Evolutionary conservation across 768 basidiomycete species (phyloP).

Genomic region (Tylopilus rubrobrunneus): DNA sequence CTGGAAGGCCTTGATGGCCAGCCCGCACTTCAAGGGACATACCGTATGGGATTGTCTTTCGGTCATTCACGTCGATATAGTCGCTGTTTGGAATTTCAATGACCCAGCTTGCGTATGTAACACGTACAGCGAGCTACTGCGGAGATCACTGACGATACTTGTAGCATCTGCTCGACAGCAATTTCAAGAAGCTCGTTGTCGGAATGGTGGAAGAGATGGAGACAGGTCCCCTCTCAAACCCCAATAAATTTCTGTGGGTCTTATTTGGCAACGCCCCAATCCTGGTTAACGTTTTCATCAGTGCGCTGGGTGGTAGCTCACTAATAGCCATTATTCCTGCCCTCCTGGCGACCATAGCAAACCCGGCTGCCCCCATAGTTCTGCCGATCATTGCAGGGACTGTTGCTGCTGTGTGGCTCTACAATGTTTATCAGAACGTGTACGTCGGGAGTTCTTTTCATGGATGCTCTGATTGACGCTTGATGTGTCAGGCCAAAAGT

Average conservation of each 20-base stretch:
- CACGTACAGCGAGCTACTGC: too few relatives aligned
- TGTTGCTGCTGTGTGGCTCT: background rate
- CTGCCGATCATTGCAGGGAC: background rate
- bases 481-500: background rate
- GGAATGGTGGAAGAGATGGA: background rate
- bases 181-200: background rate
- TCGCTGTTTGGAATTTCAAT: slow-evolving; percentile 1
- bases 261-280: background rate
- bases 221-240: background rate
- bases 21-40: background rate
- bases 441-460: background rate
- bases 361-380: too few relatives aligned
- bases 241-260: background rate
- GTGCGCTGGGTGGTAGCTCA: background rate
- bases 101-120: background rate
- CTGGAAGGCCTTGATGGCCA: background rate
- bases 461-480: background rate
- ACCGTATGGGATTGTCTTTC: background rate
- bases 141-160: background rate
- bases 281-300: background rate
- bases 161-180: background rate
- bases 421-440: background rate
- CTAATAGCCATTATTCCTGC: background rate
- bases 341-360: too few relatives aligned
- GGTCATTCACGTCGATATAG: background rate